These are phyloP conservation scores for Salinomyces thailandicus DNA, from an alignment of 2,329 filamentous ascomycete genomes.

Conservation along the genomic window DNA sequence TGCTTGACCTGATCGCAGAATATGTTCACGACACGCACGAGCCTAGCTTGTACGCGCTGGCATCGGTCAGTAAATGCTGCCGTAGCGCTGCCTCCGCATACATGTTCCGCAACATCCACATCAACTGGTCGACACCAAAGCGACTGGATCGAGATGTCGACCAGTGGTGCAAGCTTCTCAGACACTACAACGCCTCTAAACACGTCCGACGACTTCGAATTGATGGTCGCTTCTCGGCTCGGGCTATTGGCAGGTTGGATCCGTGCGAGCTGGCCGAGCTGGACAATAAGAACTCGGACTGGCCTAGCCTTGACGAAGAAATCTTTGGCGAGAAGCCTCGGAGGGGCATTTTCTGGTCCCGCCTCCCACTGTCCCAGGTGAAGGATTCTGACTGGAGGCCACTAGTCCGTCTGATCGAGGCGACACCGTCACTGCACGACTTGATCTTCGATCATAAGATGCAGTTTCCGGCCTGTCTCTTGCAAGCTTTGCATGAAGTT, in stretches of 20 bases:
- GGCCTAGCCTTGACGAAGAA: not conserved
- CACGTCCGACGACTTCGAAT: not conserved
- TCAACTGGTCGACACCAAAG: not conserved
- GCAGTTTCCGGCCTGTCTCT: not conserved
- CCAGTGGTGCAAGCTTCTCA: too few species aligned
- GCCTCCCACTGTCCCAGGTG: not conserved
- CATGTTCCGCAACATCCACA: not conserved
- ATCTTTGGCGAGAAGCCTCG: not conserved
- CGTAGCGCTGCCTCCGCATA: not conserved
- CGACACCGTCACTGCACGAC: not conserved
- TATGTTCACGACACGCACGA: not conserved
- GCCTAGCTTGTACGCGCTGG: not conserved
- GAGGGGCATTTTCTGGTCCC: not conserved
- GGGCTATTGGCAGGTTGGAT: too few species aligned
- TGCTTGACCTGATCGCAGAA: not conserved
- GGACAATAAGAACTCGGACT: not conserved
- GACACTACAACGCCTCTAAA: too few species aligned
- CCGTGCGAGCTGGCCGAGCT: not conserved
- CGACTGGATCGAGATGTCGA: not conserved
- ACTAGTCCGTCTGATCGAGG: not conserved
- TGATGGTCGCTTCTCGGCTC: not conserved
- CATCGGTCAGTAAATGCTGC: not conserved
- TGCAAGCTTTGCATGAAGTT: not conserved
- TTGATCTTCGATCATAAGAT: not conserved
- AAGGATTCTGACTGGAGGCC: not conserved